phyloP scores from a whole-genome alignment of 495 filamentous ascomycete species.

The Massariosphaeria phaeospora region DNA sequence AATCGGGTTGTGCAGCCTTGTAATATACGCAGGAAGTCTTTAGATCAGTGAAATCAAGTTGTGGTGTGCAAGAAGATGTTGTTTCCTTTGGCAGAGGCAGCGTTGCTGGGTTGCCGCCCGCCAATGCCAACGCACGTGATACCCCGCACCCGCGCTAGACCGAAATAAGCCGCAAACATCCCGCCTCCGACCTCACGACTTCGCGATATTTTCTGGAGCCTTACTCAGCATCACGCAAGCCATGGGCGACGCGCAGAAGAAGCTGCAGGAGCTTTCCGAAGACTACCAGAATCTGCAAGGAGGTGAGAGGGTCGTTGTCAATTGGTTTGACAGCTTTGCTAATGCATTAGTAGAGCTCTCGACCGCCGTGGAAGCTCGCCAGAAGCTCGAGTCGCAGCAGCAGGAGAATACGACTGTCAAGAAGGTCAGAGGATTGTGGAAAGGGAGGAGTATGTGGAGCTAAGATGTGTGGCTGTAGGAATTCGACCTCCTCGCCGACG shows the following conservation, averaged over 20 bases:
- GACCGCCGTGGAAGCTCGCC: constrained; percentile 67
- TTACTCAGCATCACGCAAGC: constrained; percentile 26
- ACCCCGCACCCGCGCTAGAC: constrained; percentile 15
- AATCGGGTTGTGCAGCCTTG: neutral
- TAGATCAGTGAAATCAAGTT: neutral
- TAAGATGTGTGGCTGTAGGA: constrained; percentile 50
- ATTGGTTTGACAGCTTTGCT: constrained; percentile 9
- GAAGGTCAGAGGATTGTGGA: constrained; percentile 48
- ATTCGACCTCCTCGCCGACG: constrained; percentile 70
- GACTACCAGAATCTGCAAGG: constrained; percentile 82
- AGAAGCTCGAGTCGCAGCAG: constrained; percentile 89
- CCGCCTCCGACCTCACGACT: constrained; percentile 10
- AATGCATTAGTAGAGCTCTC: constrained; percentile 61
- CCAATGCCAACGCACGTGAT: too few relatives aligned
- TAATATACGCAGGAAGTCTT: neutral
- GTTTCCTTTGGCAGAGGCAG: too few relatives aligned
- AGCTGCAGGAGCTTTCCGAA: constrained; percentile 76
- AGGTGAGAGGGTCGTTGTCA: constrained; percentile 47
- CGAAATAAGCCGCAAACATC: constrained; percentile 9
- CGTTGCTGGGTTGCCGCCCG: too few relatives aligned
- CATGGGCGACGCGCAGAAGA: constrained; percentile 56
- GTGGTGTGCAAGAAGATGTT: neutral
- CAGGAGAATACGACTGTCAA: constrained; percentile 89
- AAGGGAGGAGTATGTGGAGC: neutral
- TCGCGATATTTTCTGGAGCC: constrained; percentile 6